Evolutionary conservation across 2,329 filamentous ascomycete genomes (phyloP), one percentile per base, ranked within the genome.

Genomic region (Hymenoscyphus occultus): DNA sequence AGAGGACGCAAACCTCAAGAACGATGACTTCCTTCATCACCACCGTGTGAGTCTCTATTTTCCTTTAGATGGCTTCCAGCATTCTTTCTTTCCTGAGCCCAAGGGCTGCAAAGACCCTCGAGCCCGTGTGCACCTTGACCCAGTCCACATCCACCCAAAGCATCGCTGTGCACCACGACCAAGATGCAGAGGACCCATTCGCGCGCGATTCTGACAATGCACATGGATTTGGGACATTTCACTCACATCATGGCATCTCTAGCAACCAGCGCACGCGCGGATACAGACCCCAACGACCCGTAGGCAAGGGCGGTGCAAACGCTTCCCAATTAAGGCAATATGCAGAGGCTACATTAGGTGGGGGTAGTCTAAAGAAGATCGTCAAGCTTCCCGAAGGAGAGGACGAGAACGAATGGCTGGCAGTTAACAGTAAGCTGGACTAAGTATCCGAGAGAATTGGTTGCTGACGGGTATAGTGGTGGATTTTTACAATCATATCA

Each of bases 401-500:
- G 77, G 95, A 99, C 76, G 85, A 96, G 80, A 96, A 97, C 76
- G 95, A 99, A 79, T 99, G 95, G 95, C 80, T 99, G 67, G 95
- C 95, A 35, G 95, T 99, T 73, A 99, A 99, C 80, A 91, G 93
- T 96, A 81, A 73, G 87, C n/a, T 14, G 32, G 22, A 16, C 48
- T 7, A 12, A 9, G 31, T 14, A 13, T 16, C 12, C 1, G 39
- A n/a, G 28, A 56, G 10, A 40, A 14, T 5, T 5, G 35, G 31
- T n/a, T 32, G 45, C 76, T 79, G 61, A 79, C 67, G 16, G n/a
- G 22, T n/a, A 60, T 71, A 97, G 93, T 99, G 82, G 95, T 99
- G 81, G 95, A 99, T 80, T 99, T 99, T 80, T 99, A 99, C 86
- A 99, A 99, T 82, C 95, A 99, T 80, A 96, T 99, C 83, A 99